phyloP scores from a whole-genome alignment of 495 filamentous ascomycete genomes.

The Pseudotulostoma volvatum region DNA sequence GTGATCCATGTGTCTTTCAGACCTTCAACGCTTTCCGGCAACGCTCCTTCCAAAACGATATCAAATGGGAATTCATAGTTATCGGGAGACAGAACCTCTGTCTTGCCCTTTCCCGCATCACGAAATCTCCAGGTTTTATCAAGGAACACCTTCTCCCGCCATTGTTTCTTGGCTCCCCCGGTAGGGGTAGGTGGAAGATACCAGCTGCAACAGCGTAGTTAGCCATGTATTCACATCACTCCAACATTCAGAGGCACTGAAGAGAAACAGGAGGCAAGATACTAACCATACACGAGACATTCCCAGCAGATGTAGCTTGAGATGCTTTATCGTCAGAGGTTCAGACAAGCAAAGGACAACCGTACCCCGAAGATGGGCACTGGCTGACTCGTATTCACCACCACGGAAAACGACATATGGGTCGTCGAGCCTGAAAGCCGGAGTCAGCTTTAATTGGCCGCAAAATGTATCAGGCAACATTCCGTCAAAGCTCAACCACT shows the following conservation, averaged over 20 bases:
- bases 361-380: conserved; percentile 55
- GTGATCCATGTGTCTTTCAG: conserved; percentile 62
- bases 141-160: conserved; percentile 39
- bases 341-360: conserved; percentile 60
- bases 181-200: conserved; percentile 29
- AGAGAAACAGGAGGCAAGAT: conserved; percentile 1
- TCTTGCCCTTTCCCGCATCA: conserved; percentile 31
- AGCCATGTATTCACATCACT: too few relatives aligned
- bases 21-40: conserved; percentile 81
- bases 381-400: conserved; percentile 54
- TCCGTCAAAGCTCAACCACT: conserved; percentile 6
- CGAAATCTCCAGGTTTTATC: conserved; percentile 39
- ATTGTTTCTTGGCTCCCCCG: conserved; percentile 28
- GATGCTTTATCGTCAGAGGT: conserved; percentile 50
- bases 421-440: conserved; percentile 49
- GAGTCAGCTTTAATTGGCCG: neutral
- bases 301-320: conserved; percentile 56
- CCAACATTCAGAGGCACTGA: neutral
- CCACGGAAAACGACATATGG: conserved; percentile 70
- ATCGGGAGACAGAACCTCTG: conserved; percentile 50
- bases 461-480: neutral
- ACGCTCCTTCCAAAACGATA: conserved; percentile 53
- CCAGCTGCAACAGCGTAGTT: conserved; percentile 29
- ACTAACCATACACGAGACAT: conserved; percentile 52
- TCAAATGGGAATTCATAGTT: conserved; percentile 91